Evolutionary conservation across 495 filamentous ascomycete species (phyloP).

Genomic region (Podospora appendiculata): DNA sequence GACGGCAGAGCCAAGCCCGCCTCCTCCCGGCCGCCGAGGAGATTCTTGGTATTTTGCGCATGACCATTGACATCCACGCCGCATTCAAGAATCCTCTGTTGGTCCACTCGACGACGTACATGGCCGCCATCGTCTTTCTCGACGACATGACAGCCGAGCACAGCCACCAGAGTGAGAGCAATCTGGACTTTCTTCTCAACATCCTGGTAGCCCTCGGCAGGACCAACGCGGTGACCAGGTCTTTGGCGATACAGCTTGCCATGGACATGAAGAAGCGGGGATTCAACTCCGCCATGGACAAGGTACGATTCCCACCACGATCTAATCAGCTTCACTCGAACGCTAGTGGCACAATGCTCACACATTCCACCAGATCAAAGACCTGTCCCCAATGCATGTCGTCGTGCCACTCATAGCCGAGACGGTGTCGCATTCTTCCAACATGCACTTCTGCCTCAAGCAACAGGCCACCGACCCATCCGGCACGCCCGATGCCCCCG

Average conservation of each 20-base stretch:
- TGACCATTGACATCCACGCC: background rate
- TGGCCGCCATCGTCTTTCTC: conserved; percentile 4
- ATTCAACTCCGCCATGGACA: background rate
- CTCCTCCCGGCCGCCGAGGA: conserved; percentile 4
- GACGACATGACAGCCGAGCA: background rate
- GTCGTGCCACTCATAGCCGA: background rate
- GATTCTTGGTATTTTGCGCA: conserved; percentile 1
- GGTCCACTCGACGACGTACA: background rate
- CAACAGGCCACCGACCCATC: background rate
- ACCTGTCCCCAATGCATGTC: background rate
- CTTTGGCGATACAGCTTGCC: conserved; percentile 6
- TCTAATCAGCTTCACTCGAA: background rate
- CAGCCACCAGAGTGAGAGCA: background rate
- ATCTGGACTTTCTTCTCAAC: background rate
- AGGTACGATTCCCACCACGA: background rate
- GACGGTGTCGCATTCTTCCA: background rate
- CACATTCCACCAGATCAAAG: background rate
- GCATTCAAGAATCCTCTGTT: conserved; percentile 2
- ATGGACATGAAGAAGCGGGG: conserved; percentile 6
- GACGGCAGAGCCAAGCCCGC: background rate
- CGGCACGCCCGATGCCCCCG: background rate
- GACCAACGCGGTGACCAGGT: background rate
- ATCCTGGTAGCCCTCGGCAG: background rate
- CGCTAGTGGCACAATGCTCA: too few species aligned
- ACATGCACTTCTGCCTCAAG: conserved; percentile 1